Conservation (phyloP, 108 stramenopile genomes). For the Stephanodiscus triporus region DNA sequence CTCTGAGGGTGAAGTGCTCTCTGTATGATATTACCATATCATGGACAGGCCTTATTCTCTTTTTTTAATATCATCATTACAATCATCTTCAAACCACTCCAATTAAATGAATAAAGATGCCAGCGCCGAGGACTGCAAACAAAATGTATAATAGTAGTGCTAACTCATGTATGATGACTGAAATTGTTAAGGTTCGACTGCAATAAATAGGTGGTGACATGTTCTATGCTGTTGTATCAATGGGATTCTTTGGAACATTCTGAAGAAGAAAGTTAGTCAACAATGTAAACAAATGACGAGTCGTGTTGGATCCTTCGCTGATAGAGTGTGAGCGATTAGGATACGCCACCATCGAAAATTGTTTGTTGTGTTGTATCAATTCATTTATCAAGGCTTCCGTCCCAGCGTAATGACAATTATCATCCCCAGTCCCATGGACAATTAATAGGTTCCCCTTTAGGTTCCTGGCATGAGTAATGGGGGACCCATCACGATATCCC, state of each 20-base stretch:
- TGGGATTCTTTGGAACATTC: constrained; percentile 24
- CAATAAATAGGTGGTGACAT: no score
- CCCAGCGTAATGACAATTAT: constrained; percentile 52
- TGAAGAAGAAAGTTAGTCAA: constrained; percentile 35
- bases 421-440: constrained; percentile 52
- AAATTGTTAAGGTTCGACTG: no score
- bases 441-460: constrained; percentile 43
- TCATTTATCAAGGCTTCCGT: constrained; percentile 48
- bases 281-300: constrained; percentile 41
- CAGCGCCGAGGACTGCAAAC: no score
- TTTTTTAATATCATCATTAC: no score
- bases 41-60: no score
- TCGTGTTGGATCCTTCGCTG: constrained; percentile 49
- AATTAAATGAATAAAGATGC: no score
- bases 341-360: constrained; percentile 51
- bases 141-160: no score
- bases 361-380: constrained; percentile 49
- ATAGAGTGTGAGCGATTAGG: constrained; percentile 50
- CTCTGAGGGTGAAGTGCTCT: no score
- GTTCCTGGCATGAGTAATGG: constrained; percentile 49
- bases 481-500: constrained; percentile 43
- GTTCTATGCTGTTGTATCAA: no score
- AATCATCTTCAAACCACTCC: no score
- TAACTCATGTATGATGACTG: no score
- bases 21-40: no score